A percentile compares a stretch with the other conserved stretches of the same genome.
These are phyloP conservation scores for Tillandsia leiboldiana DNA, from an alignment of 176 grass and related monocot genomes.

Conservation along the genomic window DNA sequence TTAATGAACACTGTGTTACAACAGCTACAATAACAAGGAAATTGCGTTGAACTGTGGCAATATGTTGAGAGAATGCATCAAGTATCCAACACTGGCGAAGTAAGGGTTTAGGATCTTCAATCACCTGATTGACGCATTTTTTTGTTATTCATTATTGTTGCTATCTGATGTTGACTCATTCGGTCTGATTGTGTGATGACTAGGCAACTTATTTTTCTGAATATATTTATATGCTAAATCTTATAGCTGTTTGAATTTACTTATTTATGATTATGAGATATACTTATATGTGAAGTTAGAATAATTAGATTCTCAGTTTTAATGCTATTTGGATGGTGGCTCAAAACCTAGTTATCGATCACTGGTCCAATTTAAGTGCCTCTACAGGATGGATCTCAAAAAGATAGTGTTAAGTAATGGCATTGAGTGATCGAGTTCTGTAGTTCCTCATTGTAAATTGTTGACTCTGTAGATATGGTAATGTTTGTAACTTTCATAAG, in stretches of 20 bases:
- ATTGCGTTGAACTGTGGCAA: constrained; percentile 97
- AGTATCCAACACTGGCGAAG: constrained; percentile 93
- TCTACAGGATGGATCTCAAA: neutral
- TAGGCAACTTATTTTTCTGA: neutral
- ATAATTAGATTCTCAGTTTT: neutral
- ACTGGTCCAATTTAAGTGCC: neutral
- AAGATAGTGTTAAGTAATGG: too few species aligned
- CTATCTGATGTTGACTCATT: neutral
- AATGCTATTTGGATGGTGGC: neutral
- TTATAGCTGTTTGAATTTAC: neutral
- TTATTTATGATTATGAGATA: neutral
- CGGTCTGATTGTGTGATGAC: neutral
- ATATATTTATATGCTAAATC: neutral
- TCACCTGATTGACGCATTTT: neutral
- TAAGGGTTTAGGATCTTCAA: constrained; percentile 38
- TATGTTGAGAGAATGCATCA: constrained; percentile 97
- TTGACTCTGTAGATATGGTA: too few species aligned
- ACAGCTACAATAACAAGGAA: constrained; percentile 97
- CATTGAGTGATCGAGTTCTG: too few species aligned
- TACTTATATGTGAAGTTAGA: neutral
- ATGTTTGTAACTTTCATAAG: too few species aligned
- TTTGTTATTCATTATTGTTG: neutral
- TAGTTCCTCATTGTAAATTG: too few species aligned
- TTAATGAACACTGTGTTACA: constrained; percentile 19
- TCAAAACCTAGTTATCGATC: neutral